Evolutionary conservation across 805 yeast genomes (phyloP).

Genomic region (Saccharomycopsis sp.): DNA sequence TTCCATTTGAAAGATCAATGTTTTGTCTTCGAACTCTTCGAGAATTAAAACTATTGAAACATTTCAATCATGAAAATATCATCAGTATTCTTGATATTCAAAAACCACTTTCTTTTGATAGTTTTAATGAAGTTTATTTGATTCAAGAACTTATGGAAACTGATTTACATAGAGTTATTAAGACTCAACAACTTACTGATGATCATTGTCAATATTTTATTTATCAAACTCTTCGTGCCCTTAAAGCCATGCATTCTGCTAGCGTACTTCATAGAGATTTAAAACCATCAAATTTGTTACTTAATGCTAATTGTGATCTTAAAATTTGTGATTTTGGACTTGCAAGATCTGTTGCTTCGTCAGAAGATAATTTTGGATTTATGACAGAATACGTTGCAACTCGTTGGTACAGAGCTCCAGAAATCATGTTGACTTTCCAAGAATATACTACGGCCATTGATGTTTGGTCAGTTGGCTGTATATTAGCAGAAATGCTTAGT

Average conservation of each 20-base stretch:
- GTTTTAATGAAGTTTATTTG: constrained; percentile 60
- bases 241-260: constrained; percentile 62
- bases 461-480: constrained; percentile 75
- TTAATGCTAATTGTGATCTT: constrained; percentile 62
- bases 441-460: constrained; percentile 71
- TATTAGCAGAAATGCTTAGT: constrained; percentile 56
- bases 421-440: constrained; percentile 64
- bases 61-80: constrained; percentile 66
- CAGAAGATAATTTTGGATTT: constrained; percentile 39
- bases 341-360: constrained; percentile 45
- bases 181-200: constrained; percentile 44
- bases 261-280: constrained; percentile 68
- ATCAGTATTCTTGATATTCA: constrained; percentile 57
- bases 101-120: constrained; percentile 46
- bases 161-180: constrained; percentile 55
- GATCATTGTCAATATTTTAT: constrained; percentile 63
- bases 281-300: constrained; percentile 61
- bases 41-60: constrained; percentile 55
- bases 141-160: constrained; percentile 74
- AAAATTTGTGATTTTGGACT: constrained; percentile 75
- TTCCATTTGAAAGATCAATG: constrained; percentile 56
- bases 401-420: constrained; percentile 80
- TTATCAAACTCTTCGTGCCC: constrained; percentile 60
- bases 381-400: constrained; percentile 80
- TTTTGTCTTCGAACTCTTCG: constrained; percentile 62